Evolutionary conservation across 192 early-diverging fungal species (phyloP).

Genomic region (Piromyces finnis): DNA sequence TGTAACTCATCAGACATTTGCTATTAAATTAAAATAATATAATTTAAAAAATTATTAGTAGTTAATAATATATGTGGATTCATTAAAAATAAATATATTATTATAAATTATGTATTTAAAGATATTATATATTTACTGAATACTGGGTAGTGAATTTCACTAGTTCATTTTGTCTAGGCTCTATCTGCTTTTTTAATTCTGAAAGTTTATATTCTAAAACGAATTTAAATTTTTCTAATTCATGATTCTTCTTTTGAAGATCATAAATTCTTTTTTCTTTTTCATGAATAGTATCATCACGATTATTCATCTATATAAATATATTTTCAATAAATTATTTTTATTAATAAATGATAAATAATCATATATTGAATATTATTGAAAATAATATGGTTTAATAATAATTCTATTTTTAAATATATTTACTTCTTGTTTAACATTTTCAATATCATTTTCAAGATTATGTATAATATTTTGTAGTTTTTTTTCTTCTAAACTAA

Average conservation of each 20-base stretch:
- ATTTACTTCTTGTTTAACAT: slow-evolving; percentile 22
- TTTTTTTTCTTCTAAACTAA: slow-evolving; percentile 16
- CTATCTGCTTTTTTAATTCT: slow-evolving; percentile 33
- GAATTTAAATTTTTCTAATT: slow-evolving; percentile 44
- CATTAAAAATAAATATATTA: too few relatives aligned
- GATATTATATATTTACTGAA: too few relatives aligned
- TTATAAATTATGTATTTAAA: too few relatives aligned
- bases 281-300: slow-evolving; percentile 37
- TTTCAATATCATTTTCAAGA: slow-evolving; percentile 28
- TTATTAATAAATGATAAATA: too few relatives aligned
- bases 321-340: too few relatives aligned
- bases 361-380: not conserved
- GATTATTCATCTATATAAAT: slow-evolving; percentile 30
- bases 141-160: slow-evolving; percentile 11
- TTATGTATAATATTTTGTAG: slow-evolving; percentile 20
- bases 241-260: slow-evolving; percentile 37
- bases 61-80: too few relatives aligned
- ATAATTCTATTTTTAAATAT: too few relatives aligned
- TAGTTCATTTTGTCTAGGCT: slow-evolving; percentile 31
- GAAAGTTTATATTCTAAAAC: slow-evolving; percentile 37
- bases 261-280: slow-evolving; percentile 41
- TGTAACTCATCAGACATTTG: not conserved
- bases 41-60: too few relatives aligned
- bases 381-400: too few relatives aligned
- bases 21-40: too few relatives aligned